Conservation (phyloP, 2,329 filamentous ascomycete species). For the Plenodomus tracheiphilus region DNA sequence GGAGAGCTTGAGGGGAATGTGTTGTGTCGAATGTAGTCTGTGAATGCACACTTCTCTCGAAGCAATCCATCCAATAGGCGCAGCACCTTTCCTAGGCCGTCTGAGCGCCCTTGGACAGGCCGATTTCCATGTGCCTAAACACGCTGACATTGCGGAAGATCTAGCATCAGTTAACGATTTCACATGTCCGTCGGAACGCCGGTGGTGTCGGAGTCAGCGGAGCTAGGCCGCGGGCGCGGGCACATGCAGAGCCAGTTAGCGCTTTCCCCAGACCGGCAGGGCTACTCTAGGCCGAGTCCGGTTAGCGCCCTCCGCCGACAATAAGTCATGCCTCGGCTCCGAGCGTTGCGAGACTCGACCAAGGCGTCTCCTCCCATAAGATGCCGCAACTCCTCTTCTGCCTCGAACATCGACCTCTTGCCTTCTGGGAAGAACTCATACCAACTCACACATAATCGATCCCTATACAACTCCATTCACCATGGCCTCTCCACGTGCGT, state of each 20-base stretch:
- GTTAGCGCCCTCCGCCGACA: background rate
- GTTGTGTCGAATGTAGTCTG: background rate
- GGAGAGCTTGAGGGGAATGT: background rate
- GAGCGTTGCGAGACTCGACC: conserved; percentile 20
- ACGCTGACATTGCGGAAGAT: conserved; percentile 4
- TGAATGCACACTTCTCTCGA: no score
- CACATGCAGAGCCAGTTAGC: background rate
- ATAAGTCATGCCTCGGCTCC: conserved; percentile 28
- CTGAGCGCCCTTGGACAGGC: background rate
- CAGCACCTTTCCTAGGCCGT: background rate
- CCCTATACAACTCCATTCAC: conserved; percentile 13
- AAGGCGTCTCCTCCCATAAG: conserved; percentile 28
- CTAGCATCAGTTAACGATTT: conserved; percentile 4
- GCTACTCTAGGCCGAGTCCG: background rate
- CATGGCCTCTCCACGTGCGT: conserved; percentile 83
- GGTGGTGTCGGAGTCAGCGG: conserved; percentile 2
- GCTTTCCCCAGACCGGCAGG: conserved; percentile 14
- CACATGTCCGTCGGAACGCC: conserved; percentile 22
- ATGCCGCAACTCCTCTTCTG: conserved; percentile 12
- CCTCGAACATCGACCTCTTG: background rate
- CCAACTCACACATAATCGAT: background rate
- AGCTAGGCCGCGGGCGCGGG: no score
- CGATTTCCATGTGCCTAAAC: conserved; percentile 1
- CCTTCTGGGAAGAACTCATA: background rate
- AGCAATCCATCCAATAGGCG: background rate